Evolutionary conservation across 1,284 basidiomycete genomes (phyloP), one percentile per base, ranked within the genome.

Genomic region (Ceratobasidium sp.): DNA sequence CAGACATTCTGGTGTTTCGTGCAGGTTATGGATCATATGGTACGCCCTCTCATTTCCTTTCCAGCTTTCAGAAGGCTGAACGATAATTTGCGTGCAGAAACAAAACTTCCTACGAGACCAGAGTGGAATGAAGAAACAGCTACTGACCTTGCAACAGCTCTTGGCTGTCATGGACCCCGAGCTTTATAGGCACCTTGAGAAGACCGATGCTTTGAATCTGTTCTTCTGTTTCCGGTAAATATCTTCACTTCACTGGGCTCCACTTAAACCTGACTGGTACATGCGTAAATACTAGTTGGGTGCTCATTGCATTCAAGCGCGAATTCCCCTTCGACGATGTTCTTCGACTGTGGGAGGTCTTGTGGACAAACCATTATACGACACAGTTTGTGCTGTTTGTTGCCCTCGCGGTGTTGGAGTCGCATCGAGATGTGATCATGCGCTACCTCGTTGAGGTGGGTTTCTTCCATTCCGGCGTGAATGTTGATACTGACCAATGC

Each of bases 1-100:
- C 82, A 92, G 79, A 94, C 94, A 0, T 99, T 98, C 81, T 98
- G 96, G 95, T 95, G 94, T 79, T 96, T 99, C 79, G 95, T 94
- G 23, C 89, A 92, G 75, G 87, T 98, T 72, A 99, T 99, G 98
- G 87, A 94, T 78, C 90, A 94, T 59, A 97, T 98, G 94, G 95
- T 93, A 73, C 73, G 87, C 83, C 23, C 3, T 52, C 43, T 9
- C 13, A 11, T 54, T n/a, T 43, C 13, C 49, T 54, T 26, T 57
- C 30, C 54, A 59, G 41, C 18, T 16, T 32, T 26, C 23, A 26
- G 35, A 38, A 38, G 13, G 46, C 2, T 43, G 0, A 26, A 21
- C 16, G 16, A 18, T 38, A 41, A 5, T 71, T 18, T 54, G 26
- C n/a, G 30, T 21, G 35, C 78, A 96, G 94, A 94, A 95, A 82